These are phyloP conservation scores for Trichaptum fuscoviolaceum DNA, from an alignment of 768 basidiomycete genomes.

Conservation along the genomic window DNA sequence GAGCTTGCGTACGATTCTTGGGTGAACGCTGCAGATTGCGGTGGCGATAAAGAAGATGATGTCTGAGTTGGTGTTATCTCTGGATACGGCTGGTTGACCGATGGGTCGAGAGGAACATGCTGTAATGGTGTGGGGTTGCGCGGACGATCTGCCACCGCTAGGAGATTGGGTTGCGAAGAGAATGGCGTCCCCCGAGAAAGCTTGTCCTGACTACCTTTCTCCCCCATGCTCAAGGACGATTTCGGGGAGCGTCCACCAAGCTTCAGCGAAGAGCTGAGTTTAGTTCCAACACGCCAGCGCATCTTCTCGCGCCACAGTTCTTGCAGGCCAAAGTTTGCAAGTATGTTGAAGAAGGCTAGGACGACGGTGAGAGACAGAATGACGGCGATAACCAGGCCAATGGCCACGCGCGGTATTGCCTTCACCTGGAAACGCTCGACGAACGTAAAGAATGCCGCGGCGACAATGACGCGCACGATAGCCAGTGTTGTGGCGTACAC, in stretches of 20 bases:
- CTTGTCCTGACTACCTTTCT: not conserved
- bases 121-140: slow-evolving; percentile 51
- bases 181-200: not conserved
- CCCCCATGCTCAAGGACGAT: not conserved
- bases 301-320: not conserved
- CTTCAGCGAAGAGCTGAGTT: not conserved
- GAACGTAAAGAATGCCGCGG: slow-evolving; percentile 74
- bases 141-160: slow-evolving; percentile 27
- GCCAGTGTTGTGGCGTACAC: slow-evolving; percentile 63
- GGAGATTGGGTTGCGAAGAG: not conserved
- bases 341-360: not conserved
- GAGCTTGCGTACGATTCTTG: not conserved
- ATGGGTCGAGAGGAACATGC: slow-evolving; percentile 34
- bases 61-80: slow-evolving; percentile 31
- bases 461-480: slow-evolving; percentile 62
- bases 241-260: not conserved
- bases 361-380: not conserved
- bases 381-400: slow-evolving; percentile 57
- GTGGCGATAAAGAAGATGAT: slow-evolving; percentile 11
- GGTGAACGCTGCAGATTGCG: slow-evolving; percentile 14
- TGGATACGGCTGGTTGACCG: slow-evolving; percentile 40
- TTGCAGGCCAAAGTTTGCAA: not conserved
- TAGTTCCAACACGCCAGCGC: not conserved
- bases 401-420: slow-evolving; percentile 75
- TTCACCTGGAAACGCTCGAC: slow-evolving; percentile 55